Base-by-base conservation (phyloP, 352 stramenopile species). In the Phytopythium aichiense region DNA sequence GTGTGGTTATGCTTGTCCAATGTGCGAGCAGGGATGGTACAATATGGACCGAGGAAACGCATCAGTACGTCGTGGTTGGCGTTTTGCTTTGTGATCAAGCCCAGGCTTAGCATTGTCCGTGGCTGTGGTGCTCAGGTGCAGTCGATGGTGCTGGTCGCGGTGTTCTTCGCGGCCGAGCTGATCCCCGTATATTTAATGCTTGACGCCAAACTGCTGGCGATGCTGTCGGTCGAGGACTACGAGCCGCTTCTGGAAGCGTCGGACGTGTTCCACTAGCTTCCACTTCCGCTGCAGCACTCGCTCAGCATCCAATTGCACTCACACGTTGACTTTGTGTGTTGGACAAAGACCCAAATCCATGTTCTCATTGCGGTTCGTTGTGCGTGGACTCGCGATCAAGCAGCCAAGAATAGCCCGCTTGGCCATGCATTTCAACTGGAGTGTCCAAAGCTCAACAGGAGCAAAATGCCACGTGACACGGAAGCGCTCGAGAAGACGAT, bases 211-310 rank as follows among this genome's bases (percentile, higher is more conserved):
- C 60, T 94, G 23, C 69, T 94, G 22, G 77, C 79, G 11, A 89
- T 94, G 81, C 69, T 94, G 15, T 93, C 84, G 6, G 74, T 92
- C 12, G 86, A 94, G 56, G 76, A 92, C 31, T 93, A 93, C 61
- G 78, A 92, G 23, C 80, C 79, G 31, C 60, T 92, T 23, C 67
- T 92, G 22, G 83, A 89, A 60, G 81, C 57, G 38, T 87, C 76
- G 4, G 73, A 76, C n/a, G 62, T 88, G 3, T 88, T 86, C 53
- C 69, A 79, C 23, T 88, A 69, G 66, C 2, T 13, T 13, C 4
- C 42, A 18, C 42, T 1, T 5, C 18, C 20, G 25, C 42, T 13
- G 18, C n/a, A n/a, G 42, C 42, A 48, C 22, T 48, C 42, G 13
- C 38, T 6, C 38, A 22, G 15, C n/a, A 38, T 38, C 35, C 35